Conservation (phyloP, 2,329 filamentous ascomycete genomes). For the Cercospora sesami region DNA sequence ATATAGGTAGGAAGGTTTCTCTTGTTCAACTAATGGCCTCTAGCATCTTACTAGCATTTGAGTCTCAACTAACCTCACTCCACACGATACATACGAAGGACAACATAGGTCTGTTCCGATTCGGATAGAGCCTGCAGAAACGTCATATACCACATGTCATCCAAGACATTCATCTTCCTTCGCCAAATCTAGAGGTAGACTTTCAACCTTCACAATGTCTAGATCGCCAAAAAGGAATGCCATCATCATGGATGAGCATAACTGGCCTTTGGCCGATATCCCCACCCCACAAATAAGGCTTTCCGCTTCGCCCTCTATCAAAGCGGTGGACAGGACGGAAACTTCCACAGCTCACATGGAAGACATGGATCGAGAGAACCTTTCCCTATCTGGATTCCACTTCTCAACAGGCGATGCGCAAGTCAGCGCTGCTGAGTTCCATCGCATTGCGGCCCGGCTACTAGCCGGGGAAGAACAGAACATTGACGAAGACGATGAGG, state of each 20-base stretch:
- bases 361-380: neutral
- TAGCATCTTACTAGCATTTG: neutral
- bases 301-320: conserved; percentile 20
- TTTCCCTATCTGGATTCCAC: conserved; percentile 27
- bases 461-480: conserved; percentile 24
- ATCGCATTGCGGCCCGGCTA: conserved; percentile 28
- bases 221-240: conserved; percentile 21
- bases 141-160: conserved; percentile 5
- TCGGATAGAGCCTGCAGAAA: neutral
- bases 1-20: conserved; percentile 15
- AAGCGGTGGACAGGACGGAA: conserved; percentile 16
- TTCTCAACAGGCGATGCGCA: conserved; percentile 27
- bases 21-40: conserved; percentile 3
- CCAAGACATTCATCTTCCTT: conserved; percentile 13
- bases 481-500: conserved; percentile 15
- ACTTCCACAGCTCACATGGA: conserved; percentile 12
- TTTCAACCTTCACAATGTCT: conserved; percentile 16
- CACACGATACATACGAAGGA: neutral
- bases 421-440: conserved; percentile 28
- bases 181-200: conserved; percentile 6
- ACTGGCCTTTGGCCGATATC: conserved; percentile 17
- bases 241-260: conserved; percentile 21
- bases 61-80: neutral
- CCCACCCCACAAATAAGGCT: conserved; percentile 18
- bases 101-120: neutral